Evolutionary conservation across 2,329 filamentous ascomycete genomes (phyloP).

Genomic region (Diplodia scrobiculata): DNA sequence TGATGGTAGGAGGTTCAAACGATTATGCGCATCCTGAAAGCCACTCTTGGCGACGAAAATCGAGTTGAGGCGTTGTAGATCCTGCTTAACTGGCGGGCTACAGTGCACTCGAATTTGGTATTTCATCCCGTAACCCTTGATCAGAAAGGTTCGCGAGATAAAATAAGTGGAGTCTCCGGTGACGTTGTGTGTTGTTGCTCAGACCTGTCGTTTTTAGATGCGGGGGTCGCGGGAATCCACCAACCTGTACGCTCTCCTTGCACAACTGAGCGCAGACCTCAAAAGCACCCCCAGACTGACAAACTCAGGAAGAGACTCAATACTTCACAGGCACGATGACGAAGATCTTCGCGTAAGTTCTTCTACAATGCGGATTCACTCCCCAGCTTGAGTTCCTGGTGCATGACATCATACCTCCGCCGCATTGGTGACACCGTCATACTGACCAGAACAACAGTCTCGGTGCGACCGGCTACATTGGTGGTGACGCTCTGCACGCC

Average conservation of each 20-base stretch:
- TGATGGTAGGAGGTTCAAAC: too few species aligned
- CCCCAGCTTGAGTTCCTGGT: not conserved
- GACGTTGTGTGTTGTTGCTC: not conserved
- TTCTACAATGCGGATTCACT: too few species aligned
- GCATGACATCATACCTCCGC: not conserved
- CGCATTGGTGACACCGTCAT: not conserved
- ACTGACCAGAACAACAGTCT: constrained; percentile 31
- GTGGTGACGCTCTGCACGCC: constrained; percentile 48
- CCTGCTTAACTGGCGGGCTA: not conserved
- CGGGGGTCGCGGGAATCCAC: not conserved
- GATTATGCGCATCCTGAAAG: not conserved
- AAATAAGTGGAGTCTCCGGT: not conserved
- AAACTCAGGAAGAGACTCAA: not conserved
- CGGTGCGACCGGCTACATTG: constrained; percentile 39
- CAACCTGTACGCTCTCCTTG: not conserved
- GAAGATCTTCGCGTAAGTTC: constrained; percentile 20
- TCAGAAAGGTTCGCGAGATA: not conserved
- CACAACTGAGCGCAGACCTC: not conserved
- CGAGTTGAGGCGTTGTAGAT: not conserved
- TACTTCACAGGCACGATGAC: not conserved
- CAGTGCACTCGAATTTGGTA: not conserved
- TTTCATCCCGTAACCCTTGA: not conserved
- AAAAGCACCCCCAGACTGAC: not conserved
- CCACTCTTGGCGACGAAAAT: too few species aligned
- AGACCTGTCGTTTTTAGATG: not conserved